Base-by-base conservation (phyloP, 2,329 filamentous ascomycete species). In the Sporothrix dimorphospora region DNA sequence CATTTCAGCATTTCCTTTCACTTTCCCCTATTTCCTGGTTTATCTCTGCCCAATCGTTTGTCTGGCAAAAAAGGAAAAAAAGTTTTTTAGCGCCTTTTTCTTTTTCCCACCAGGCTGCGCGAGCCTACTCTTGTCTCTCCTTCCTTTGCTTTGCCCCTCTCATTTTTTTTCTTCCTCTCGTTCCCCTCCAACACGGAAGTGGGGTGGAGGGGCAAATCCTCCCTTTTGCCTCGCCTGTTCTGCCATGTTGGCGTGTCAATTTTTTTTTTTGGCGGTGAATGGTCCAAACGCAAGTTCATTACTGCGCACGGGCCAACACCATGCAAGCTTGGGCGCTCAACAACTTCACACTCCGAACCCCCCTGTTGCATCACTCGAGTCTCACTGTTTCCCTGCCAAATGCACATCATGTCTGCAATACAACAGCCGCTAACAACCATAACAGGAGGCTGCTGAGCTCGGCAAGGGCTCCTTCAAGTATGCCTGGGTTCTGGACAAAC, bases 401-500 rank as follows among this genome's bases (percentile, higher is more conserved):
- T 9, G 24, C 14, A 11, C 16, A 16, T 66, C 71, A 51, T n/a
- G 3, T n/a, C 34, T 5, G 34, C 27, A 57, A 34, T 19, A 12
- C 27, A 47, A 59, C 72, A 45, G 34, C 11, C 45, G 19, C 72
- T 75, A 69, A 75, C 73, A 49, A 38, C 66, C 55, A 42, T 12
- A 49, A 84, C 79, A 97, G 94, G 95, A 98, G 94, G 96, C 96
- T 83, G 94, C 94, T 86, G 94, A 98, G 87, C 90, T 98, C 84
- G 96, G 96, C 85, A 99, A 99, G 92, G 96, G 96, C 89, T 98
- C 95, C 85, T 99, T 99, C 95, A 99, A 99, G 91, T 99, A 99
- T 88, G 96, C 95, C 81, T 98, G 96, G 96, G 96, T 99, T 85
- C 91, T 99, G 85, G 96, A 99, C 94, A 99, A 99, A 89, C 92